Conservation (phyloP, 495 filamentous ascomycete genomes). For the Viridothelium virens region DNA sequence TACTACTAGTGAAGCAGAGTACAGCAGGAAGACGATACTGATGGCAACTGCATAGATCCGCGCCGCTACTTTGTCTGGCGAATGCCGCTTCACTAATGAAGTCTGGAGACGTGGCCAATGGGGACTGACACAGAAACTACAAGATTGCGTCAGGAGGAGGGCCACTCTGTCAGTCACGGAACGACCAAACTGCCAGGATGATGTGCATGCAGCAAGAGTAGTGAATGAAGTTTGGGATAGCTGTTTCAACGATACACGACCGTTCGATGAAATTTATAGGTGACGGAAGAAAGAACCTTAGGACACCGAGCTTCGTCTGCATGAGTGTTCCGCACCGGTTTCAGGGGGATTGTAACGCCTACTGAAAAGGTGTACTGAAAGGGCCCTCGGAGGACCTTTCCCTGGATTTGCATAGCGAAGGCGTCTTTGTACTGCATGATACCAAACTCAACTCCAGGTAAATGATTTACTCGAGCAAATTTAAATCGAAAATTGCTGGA, state of each 20-base stretch:
- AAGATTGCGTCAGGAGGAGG: constrained; percentile 77
- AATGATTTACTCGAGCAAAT: background rate
- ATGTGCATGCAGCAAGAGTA: constrained; percentile 74
- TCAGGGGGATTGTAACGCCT: background rate
- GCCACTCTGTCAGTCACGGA: constrained; percentile 67
- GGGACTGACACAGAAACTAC: constrained; percentile 83
- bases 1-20: too few relatives aligned
- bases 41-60: constrained; percentile 55
- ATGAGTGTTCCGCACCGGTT: background rate
- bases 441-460: constrained; percentile 1
- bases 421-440: constrained; percentile 1
- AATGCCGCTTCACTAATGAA: constrained; percentile 86
- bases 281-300: constrained; percentile 37
- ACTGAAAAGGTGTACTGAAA: too few relatives aligned
- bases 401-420: constrained; percentile 6
- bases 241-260: constrained; percentile 86
- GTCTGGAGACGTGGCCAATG: constrained; percentile 75
- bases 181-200: constrained; percentile 73
- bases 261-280: constrained; percentile 94
- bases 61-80: constrained; percentile 82
- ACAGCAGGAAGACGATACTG: background rate
- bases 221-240: constrained; percentile 98
- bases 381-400: background rate
- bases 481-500: background rate
- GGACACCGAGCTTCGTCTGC: background rate